Evolutionary conservation across 306 rosid species (phyloP), one percentile per base, ranked within the genome.

Genomic region (Alnus glutinosa): DNA sequence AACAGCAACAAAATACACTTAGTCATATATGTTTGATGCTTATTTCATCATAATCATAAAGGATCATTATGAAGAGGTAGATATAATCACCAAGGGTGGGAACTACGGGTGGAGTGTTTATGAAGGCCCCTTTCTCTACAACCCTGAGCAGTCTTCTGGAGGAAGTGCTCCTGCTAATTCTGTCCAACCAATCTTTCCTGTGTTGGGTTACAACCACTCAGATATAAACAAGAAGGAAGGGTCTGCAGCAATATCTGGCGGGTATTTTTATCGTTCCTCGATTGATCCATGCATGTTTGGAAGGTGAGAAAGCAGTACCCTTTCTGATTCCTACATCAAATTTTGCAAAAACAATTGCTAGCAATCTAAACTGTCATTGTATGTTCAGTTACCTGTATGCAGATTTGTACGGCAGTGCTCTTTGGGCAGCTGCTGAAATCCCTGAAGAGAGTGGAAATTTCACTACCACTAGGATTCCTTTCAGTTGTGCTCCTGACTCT

Each of bases 401-500:
- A 66, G 81, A 85, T 78, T 32, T 71, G 75, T 78, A 78, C 58
- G 58, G 81, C 37, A 75, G 47, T 44, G 11, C 55, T 32, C 30
- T 61, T 54, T 14, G 77, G 80, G 70, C 61, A 28, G 85, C 79
- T n/a, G 62, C 58, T 34, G 88, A 85, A 70, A 75, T 64, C 44
- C 81, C 83, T 23, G 72, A 78, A 58, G 64, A 49, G 18, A 78
- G 85, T 71, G 83, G 83, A 71, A 85, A 78, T 67, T 81, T 81
- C 50, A 81, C 68, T 28, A 13, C 28, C 6, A 18, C 47, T 2
- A 78, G 58, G 71, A 75, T 85, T 75, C 83, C 91, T 51, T 94
- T 92, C 86, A 82, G 86, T 73, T 94, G 98, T 83, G 86, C 93
- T 15, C 75, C 62, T 23, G 90, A 92, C 83, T 89, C 97, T 75